Percentiles rank a stretch among this genome's conserved stretches.
phyloP scores from a whole-genome alignment of 176 grass and related monocot species.

The Oryza australiensis region DNA sequence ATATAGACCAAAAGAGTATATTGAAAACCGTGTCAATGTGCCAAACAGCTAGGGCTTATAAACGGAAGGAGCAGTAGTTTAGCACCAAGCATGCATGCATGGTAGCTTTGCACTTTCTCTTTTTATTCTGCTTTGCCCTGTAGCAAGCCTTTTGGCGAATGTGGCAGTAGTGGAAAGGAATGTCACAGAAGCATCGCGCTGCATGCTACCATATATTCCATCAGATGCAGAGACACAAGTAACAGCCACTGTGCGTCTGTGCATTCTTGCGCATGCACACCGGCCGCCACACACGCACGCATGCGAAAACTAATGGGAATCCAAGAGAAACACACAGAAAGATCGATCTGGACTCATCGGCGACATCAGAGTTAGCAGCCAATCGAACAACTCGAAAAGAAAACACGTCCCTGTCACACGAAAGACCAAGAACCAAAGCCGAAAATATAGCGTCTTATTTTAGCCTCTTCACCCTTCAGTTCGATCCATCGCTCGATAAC shows the following conservation, averaged over 20 bases:
- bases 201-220: neutral
- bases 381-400: neutral
- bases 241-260: conserved; percentile 11
- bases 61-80: too few species aligned
- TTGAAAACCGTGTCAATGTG: too few species aligned
- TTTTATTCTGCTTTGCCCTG: conserved; percentile 21
- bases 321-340: neutral
- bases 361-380: neutral
- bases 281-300: neutral
- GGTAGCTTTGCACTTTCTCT: neutral
- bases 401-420: neutral
- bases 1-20: too few species aligned
- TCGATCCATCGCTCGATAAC: too few species aligned
- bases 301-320: neutral
- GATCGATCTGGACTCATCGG: neutral
- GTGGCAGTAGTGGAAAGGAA: conserved; percentile 40
- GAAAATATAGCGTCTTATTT: neutral
- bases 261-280: neutral
- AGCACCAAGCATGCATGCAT: neutral
- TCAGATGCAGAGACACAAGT: neutral
- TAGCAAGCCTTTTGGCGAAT: conserved; percentile 23
- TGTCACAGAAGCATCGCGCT: conserved; percentile 31
- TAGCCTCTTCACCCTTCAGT: neutral
- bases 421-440: neutral
- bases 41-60: too few species aligned